Percentiles rank a stretch among this genome's conserved stretches.
phyloP scores from a whole-genome alignment of 176 grass and related monocot species.

The Oryza punctata region DNA sequence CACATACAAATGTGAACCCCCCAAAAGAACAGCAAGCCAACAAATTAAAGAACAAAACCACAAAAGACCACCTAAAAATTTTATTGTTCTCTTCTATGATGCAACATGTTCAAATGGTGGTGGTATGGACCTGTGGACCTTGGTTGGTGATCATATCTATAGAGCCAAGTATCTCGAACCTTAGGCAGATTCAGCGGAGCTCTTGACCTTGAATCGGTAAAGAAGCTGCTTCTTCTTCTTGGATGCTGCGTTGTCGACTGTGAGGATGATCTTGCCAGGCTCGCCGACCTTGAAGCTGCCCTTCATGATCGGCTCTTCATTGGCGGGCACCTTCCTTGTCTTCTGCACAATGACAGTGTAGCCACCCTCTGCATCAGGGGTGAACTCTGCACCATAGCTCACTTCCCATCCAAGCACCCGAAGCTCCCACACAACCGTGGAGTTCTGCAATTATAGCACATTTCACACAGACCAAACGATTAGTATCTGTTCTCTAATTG shows the following conservation, averaged over 20 bases:
- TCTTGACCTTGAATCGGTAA: slow-evolving; percentile 81
- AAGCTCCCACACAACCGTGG: slow-evolving; percentile 77
- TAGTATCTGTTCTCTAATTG: background rate
- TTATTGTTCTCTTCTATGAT: slow-evolving; percentile 59
- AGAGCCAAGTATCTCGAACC: background rate
- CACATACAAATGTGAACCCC: slow-evolving; percentile 53
- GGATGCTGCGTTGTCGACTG: slow-evolving; percentile 65
- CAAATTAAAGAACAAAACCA: slow-evolving; percentile 68
- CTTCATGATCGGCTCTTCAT: slow-evolving; percentile 81
- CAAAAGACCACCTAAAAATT: slow-evolving; percentile 40
- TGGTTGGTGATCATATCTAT: slow-evolving; percentile 27
- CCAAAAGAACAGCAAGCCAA: slow-evolving; percentile 63
- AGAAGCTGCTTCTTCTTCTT: slow-evolving; percentile 99
- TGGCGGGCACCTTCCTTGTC: slow-evolving; percentile 65
- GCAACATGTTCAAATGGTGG: slow-evolving; percentile 58
- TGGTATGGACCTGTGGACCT: slow-evolving; percentile 59
- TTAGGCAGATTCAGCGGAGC: slow-evolving; percentile 45
- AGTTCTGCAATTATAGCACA: slow-evolving; percentile 49
- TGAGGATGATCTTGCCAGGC: slow-evolving; percentile 75
- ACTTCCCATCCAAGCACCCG: slow-evolving; percentile 82
- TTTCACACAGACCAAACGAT: background rate
- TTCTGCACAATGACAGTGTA: slow-evolving; percentile 95
- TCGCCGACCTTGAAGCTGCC: slow-evolving; percentile 71
- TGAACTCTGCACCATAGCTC: slow-evolving; percentile 77
- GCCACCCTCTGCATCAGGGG: slow-evolving; percentile 63